Percentiles rank a stretch among this genome's conserved stretches.
phyloP scores from a whole-genome alignment of 257 asterid species.

The Solanum phureja region DNA sequence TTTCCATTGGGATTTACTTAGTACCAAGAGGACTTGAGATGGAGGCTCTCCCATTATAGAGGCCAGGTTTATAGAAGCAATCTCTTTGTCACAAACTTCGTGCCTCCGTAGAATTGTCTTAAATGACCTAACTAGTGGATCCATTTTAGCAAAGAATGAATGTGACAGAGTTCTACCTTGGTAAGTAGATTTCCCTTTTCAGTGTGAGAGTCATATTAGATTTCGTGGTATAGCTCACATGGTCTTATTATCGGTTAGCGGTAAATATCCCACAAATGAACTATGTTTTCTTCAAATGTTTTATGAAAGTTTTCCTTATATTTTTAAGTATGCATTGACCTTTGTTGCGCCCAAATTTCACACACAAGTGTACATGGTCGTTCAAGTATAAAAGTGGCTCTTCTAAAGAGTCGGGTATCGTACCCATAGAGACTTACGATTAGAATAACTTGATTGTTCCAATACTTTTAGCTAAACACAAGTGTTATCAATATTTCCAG shows the following conservation, averaged over 20 bases:
- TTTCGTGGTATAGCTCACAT: not conserved
- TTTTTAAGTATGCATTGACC: not conserved
- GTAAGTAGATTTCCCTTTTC: not conserved
- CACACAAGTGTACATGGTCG: no score
- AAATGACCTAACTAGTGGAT: not conserved
- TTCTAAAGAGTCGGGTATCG: no score
- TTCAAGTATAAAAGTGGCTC: no score
- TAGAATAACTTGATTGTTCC: no score
- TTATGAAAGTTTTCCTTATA: not conserved
- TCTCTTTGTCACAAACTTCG: no score
- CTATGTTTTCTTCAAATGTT: no score
- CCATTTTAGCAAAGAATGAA: not conserved
- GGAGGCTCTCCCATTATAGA: not conserved
- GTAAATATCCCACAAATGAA: not conserved
- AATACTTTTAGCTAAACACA: no score
- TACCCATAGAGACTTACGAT: no score
- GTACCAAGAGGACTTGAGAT: not conserved
- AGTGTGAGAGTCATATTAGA: not conserved
- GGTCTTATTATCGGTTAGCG: not conserved
- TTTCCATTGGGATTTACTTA: not conserved
- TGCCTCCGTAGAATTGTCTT: no score
- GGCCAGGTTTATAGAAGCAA: no score
- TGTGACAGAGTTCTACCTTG: not conserved
- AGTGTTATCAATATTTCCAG: no score
- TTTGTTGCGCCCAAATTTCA: no score